These are phyloP conservation scores for Casuarina equisetifolia DNA, from an alignment of 306 rosid genomes.

Conservation along the genomic window DNA sequence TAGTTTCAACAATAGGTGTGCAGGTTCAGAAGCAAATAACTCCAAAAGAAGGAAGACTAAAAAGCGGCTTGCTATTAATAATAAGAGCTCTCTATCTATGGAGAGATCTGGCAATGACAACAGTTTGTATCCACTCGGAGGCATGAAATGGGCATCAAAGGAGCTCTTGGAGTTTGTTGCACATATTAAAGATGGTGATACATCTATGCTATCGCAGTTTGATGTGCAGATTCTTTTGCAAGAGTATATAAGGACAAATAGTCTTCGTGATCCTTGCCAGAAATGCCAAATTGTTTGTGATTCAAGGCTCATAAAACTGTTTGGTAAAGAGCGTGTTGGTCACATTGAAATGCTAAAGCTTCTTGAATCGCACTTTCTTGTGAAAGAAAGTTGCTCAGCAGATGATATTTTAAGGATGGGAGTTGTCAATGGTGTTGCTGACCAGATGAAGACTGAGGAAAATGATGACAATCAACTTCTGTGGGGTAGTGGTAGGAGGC, in stretches of 20 bases:
- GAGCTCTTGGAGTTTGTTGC: constrained; percentile 93
- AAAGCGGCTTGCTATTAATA: constrained; percentile 35
- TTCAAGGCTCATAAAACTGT: constrained; percentile 65
- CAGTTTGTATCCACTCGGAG: constrained; percentile 36
- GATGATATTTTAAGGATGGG: constrained; percentile 39
- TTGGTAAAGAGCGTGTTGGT: constrained; percentile 69
- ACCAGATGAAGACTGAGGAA: constrained; percentile 50
- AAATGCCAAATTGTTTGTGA: constrained; percentile 77
- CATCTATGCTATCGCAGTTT: constrained; percentile 57
- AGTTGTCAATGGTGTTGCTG: constrained; percentile 39
- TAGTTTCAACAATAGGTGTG: constrained; percentile 51
- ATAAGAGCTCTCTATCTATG: constrained; percentile 32
- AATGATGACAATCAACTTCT: constrained; percentile 38
- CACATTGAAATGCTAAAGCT: constrained; percentile 82
- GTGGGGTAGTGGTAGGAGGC: constrained; percentile 53
- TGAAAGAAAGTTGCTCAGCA: constrained; percentile 43
- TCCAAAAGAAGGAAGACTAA: constrained; percentile 39
- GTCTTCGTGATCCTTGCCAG: constrained; percentile 77
- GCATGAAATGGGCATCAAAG: constrained; percentile 75
- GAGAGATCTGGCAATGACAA: constrained; percentile 42
- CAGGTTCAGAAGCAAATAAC: constrained; percentile 49
- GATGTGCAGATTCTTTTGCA: constrained; percentile 71
- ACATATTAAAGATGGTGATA: constrained; percentile 80
- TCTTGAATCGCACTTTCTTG: constrained; percentile 73
- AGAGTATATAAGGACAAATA: constrained; percentile 69